Conservation (phyloP, 306 rosid genomes). For the Quercus aquifolioides region DNA sequence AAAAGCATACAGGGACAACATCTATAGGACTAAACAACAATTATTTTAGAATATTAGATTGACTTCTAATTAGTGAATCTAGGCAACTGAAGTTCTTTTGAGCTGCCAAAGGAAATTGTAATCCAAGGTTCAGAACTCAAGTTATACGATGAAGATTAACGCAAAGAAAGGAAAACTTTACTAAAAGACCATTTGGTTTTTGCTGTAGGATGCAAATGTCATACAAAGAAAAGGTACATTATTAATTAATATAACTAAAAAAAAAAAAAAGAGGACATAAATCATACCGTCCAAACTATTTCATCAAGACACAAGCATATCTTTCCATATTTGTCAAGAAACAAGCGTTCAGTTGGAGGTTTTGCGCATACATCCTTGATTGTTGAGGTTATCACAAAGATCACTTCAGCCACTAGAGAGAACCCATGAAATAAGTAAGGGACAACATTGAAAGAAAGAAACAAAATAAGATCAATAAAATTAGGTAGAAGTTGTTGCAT, state of each 20-base stretch:
- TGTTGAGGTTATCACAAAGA: slow-evolving; percentile 76
- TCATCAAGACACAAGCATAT: slow-evolving; percentile 93
- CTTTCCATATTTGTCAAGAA: slow-evolving; percentile 94
- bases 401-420: slow-evolving; percentile 80
- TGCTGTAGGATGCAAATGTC: neutral
- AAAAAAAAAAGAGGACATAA: neutral
- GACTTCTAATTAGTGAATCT: neutral
- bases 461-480: neutral
- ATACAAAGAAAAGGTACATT: neutral
- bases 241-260: neutral
- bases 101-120: neutral
- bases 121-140: neutral
- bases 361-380: slow-evolving; percentile 92
- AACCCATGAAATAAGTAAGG: slow-evolving; percentile 3
- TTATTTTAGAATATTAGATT: neutral
- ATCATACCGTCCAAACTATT: slow-evolving; percentile 87
- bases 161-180: too few relatives aligned
- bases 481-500: neutral
- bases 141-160: too few relatives aligned
- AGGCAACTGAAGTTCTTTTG: neutral
- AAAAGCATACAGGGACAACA: neutral
- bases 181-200: neutral
- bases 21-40: neutral
- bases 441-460: neutral
- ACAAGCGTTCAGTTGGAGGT: slow-evolving; percentile 85